Base-by-base conservation (phyloP, 495 filamentous ascomycete species). In the Apodospora peruviana region DNA sequence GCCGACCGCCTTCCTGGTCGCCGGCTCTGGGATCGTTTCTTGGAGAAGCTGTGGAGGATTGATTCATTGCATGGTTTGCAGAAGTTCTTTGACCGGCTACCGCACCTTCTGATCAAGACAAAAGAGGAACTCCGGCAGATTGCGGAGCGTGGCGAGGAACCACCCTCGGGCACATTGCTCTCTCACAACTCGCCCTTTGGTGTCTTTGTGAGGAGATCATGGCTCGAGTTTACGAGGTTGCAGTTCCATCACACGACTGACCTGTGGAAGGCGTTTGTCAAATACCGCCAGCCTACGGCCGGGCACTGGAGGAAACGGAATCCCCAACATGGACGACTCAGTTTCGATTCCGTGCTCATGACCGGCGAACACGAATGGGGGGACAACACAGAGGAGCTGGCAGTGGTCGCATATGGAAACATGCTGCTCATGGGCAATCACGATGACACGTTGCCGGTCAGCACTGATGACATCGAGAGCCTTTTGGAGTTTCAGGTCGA, bases 401-500 rank as follows among this genome's bases (percentile, higher is more conserved):
- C 74, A n/a, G 59, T 72, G 25, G 73, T 83, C 11, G 75, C 83
- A 0, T 91, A 94, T 56, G 72, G 69, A 3, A 77, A 79, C 25
- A 63, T 59, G 49, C 68, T 78, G 59, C 67, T 86, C 24, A 68
- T 74, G 20, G 68, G 72, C 19, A 70, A 78, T 37, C 56, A 63
- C 5, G 70, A 71, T 9, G 47, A 49, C 11, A 57, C 61, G 5
- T 39, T 68, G 24, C 63, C 67, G 4, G 70, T 88, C 40, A 93
- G 88, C 57, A 81, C 81, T 0, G 87, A 95, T 50, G 91, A 96
- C 60, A 76, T 95, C 9, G 88, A 95, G 62, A 81, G 81, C 17
- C 68, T 95, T 35, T 56, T 96, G 19, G 90, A 95, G 50, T 93
- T 90, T 53, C 91, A 96, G 65, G 81, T 96, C 22, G 82, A 85